phyloP scores from a whole-genome alignment of 2,329 filamentous ascomycete genomes.

The Xylariomycetidae sp. region DNA sequence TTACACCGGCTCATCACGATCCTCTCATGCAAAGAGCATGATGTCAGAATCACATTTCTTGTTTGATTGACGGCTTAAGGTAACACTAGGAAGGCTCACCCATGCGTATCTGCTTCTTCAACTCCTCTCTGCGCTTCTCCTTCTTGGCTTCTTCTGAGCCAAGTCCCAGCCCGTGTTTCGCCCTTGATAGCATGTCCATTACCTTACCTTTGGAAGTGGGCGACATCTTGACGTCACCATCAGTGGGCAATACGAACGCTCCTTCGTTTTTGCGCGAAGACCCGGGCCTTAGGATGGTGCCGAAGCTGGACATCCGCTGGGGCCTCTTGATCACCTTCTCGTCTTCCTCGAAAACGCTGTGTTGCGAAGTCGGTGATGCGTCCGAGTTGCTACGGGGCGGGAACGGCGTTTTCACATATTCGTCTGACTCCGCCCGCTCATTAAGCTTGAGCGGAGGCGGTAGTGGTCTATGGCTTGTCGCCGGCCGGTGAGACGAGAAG shows the following conservation, averaged over 20 bases:
- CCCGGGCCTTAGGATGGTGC: conserved; percentile 4
- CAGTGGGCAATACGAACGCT: no score
- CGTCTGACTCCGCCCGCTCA: conserved; percentile 11
- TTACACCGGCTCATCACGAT: no score
- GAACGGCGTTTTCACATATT: conserved; percentile 20
- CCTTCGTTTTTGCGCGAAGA: conserved; percentile 4
- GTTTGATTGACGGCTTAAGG: no score
- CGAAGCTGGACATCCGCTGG: conserved; percentile 13
- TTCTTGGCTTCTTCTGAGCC: conserved; percentile 16
- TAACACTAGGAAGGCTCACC: conserved; percentile 3
- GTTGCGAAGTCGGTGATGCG: conserved; percentile 3
- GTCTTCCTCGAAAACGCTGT: conserved; percentile 4
- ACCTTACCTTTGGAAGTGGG: conserved; percentile 15
- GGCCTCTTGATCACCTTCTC: conserved; percentile 7
- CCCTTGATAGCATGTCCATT: conserved; percentile 18
- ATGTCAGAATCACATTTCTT: no score
- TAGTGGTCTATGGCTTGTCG: conserved; percentile 6
- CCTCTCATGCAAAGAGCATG: no score
- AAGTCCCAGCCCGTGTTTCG: conserved; percentile 16
- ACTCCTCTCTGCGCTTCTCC: conserved; percentile 16
- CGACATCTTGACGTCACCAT: conserved; percentile 4
- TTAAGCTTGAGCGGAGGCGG: conserved; percentile 19
- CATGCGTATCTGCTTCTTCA: conserved; percentile 16
- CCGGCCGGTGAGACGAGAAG: conserved; percentile 13
- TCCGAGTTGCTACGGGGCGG: conserved; percentile 6